Evolutionary conservation across 2,329 filamentous ascomycete genomes (phyloP).

Genomic region (Aspergillus sp.): DNA sequence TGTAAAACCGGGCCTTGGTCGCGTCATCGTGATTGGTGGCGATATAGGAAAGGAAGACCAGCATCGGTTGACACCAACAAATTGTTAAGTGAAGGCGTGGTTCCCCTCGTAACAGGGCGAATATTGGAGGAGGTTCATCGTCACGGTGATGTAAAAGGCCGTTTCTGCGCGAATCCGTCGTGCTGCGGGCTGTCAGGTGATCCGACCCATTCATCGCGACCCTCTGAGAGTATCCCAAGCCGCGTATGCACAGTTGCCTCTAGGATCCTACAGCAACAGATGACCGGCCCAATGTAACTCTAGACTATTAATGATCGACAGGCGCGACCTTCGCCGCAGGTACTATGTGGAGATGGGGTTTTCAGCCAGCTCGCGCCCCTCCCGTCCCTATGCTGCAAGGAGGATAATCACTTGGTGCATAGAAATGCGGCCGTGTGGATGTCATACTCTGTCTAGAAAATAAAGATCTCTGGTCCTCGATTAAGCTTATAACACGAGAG

Average conservation of each 20-base stretch:
- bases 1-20: background rate
- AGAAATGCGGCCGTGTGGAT: background rate
- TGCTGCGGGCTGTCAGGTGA: background rate
- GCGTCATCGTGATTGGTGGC: background rate
- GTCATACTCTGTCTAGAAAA: background rate
- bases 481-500: background rate
- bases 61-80: background rate
- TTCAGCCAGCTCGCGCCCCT: background rate
- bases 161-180: background rate
- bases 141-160: constrained; percentile 2
- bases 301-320: background rate
- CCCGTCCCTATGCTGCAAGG: background rate
- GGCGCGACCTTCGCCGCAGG: background rate
- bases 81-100: background rate
- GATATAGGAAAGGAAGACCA: background rate
- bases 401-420: background rate
- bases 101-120: background rate
- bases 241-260: background rate
- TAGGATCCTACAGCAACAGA: background rate
- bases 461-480: background rate
- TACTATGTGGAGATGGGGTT: background rate
- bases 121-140: background rate
- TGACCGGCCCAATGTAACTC: background rate
- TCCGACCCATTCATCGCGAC: background rate
- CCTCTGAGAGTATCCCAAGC: background rate